These are phyloP conservation scores for Rhodotorula diobovata DNA, from an alignment of 768 basidiomycete species.

Conservation along the genomic window DNA sequence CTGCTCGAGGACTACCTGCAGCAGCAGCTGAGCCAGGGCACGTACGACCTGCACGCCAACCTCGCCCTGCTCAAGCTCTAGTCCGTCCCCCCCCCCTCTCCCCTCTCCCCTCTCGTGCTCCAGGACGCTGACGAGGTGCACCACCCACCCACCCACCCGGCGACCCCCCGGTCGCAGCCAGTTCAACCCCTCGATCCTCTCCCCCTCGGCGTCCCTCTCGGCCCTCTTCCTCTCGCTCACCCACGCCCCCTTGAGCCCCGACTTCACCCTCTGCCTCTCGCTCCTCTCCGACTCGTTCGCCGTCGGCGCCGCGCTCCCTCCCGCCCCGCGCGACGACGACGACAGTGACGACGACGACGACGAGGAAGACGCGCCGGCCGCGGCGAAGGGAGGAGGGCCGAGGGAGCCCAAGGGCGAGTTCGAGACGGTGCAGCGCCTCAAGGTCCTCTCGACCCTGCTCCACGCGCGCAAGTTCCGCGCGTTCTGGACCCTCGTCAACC, in stretches of 20 bases:
- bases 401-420: constrained; percentile 46
- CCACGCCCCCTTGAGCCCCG: constrained; percentile 69
- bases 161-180: constrained; percentile 4
- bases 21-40: constrained; percentile 78
- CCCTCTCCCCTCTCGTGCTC: background rate
- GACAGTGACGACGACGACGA: constrained; percentile 21
- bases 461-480: constrained; percentile 81
- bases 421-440: constrained; percentile 78
- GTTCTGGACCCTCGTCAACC: constrained; percentile 60
- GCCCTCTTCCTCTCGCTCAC: constrained; percentile 88
- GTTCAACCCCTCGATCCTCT: constrained; percentile 34
- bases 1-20: constrained; percentile 96
- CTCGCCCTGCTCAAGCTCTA: constrained; percentile 89
- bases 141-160: background rate
- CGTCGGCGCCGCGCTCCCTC: constrained; percentile 46
- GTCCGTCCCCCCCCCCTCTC: constrained; percentile 2
- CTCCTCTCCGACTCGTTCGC: constrained; percentile 65
- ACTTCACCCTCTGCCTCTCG: constrained; percentile 90
- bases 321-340: background rate
- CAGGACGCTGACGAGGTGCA: too few relatives aligned
- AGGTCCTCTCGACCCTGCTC: constrained; percentile 62
- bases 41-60: constrained; percentile 93
- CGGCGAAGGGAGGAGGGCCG: background rate
- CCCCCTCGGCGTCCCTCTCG: constrained; percentile 47
- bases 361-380: background rate